Evolutionary conservation across 176 grass and related monocot genomes (phyloP), one percentile per base, ranked within the genome.

Genomic region (Dactylis glomerata): DNA sequence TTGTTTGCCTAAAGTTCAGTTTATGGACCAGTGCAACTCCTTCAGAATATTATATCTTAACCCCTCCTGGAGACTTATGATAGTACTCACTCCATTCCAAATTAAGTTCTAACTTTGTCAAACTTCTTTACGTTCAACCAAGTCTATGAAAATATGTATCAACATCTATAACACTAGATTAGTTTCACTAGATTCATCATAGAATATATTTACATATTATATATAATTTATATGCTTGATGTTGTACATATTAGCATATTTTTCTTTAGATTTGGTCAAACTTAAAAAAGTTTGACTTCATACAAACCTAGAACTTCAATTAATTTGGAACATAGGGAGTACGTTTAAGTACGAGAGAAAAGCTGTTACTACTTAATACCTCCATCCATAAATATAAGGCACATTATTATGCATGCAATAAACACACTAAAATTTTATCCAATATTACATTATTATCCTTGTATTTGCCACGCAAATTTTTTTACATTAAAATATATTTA

Each of bases 1-100:
- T 46, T 49, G 14, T 49, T 73, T 73, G 70, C 70, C 47, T 1
- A 10, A 73, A 49, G 26, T 77, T 73, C 11, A 44, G 34, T 82
- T 72, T 44, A 26, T 81, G 63, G 80, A 78, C 49, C 45, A 42
- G 70, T 27, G 26, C 59, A 78, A 38, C 36, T 79, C 8, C 30
- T 46, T 34, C 42, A 40, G 14, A 61, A 86, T n/a, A 61, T 61
- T 73, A 38, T 49, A 73, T 22, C 1, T n/a, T 17, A 74, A 32
- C 11, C 32, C 27, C 77, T 64, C 55, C 42, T 23, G 32, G 28
- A 32, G 56, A 36, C 6, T 51, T 73, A 22, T 31, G 40, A 46
- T 63, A 40, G 22, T 27, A 17, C 26, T 15, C 58, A 62, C 24
- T 62, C 58, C 4, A 1, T 62, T 62, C 11, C 58, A 62, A 62